Percentiles rank a stretch among this genome's conserved stretches.
Evolutionary conservation across 2,329 filamentous ascomycete genomes (phyloP).

Genomic region (Aspergillus ruber): DNA sequence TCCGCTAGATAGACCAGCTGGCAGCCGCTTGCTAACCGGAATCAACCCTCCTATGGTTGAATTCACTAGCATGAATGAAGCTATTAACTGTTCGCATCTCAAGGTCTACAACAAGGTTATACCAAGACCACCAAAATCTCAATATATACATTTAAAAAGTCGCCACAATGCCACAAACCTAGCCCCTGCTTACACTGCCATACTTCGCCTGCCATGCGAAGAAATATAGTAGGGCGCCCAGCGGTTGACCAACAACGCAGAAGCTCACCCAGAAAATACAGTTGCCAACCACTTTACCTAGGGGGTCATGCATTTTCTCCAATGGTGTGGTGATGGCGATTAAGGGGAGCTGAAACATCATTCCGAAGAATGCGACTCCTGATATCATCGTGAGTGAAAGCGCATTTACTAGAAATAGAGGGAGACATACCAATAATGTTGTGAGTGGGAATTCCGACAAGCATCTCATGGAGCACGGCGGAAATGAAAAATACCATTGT

Average conservation of each 20-base stretch:
- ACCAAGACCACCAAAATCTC: not conserved
- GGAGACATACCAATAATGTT: conserved; percentile 69
- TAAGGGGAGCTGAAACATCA: conserved; percentile 87
- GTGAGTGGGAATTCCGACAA: conserved; percentile 91
- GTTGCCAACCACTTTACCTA: conserved; percentile 78
- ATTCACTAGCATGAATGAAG: too few species aligned
- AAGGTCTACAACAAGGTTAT: too few species aligned
- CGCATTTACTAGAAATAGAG: not conserved
- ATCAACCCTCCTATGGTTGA: too few species aligned
- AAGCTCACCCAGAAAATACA: conserved; percentile 96
- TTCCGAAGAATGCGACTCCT: conserved; percentile 89
- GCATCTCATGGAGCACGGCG: conserved; percentile 80
- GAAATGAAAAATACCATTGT: conserved; percentile 81
- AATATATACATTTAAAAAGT: not conserved
- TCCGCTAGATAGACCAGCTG: too few species aligned
- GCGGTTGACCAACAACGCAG: conserved; percentile 87
- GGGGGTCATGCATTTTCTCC: conserved; percentile 68
- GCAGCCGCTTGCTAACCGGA: too few species aligned
- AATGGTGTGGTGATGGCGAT: conserved; percentile 74
- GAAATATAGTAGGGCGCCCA: conserved; percentile 89
- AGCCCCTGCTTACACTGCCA: conserved; percentile 60
- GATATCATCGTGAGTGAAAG: conserved; percentile 10
- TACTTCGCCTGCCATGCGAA: conserved; percentile 99
- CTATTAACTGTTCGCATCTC: too few species aligned
- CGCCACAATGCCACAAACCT: not conserved